Evolutionary conservation across 2,329 filamentous ascomycete species (phyloP).

Genomic region (Periconia macrospinosa): DNA sequence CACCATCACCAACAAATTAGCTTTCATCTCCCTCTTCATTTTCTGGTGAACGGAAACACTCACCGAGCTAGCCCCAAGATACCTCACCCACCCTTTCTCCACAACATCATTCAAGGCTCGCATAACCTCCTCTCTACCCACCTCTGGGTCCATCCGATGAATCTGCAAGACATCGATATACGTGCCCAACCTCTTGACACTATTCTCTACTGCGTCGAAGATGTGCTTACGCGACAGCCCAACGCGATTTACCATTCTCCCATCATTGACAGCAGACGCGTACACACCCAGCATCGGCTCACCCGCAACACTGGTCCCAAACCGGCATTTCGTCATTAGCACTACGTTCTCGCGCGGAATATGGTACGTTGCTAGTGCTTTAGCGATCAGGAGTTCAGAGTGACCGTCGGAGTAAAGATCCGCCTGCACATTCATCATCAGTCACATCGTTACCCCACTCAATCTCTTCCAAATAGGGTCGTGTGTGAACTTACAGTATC

Average conservation of each 20-base stretch:
- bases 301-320: not conserved
- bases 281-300: not conserved
- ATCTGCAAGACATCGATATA: conserved; percentile 64
- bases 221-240: conserved; percentile 41
- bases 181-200: conserved; percentile 7
- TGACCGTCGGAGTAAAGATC: conserved; percentile 63
- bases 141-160: conserved; percentile 58
- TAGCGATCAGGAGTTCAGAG: conserved; percentile 65
- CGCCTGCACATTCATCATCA: conserved; percentile 30
- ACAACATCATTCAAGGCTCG: conserved; percentile 61
- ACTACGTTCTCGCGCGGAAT: conserved; percentile 65
- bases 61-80: conserved; percentile 40
- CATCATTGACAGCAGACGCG: not conserved
- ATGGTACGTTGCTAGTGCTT: conserved; percentile 62
- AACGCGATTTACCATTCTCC: conserved; percentile 1
- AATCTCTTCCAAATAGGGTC: no score
- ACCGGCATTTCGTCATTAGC: conserved; percentile 55
- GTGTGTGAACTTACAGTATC: conserved; percentile 43
- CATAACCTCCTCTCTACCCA: conserved; percentile 63
- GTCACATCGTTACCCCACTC: not conserved
- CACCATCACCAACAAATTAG: no score
- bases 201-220: conserved; percentile 39
- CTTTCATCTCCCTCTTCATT: not conserved
- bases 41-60: no score
- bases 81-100: conserved; percentile 56